Conservation (phyloP, 495 filamentous ascomycete genomes). For the Lepraria neglecta region DNA sequence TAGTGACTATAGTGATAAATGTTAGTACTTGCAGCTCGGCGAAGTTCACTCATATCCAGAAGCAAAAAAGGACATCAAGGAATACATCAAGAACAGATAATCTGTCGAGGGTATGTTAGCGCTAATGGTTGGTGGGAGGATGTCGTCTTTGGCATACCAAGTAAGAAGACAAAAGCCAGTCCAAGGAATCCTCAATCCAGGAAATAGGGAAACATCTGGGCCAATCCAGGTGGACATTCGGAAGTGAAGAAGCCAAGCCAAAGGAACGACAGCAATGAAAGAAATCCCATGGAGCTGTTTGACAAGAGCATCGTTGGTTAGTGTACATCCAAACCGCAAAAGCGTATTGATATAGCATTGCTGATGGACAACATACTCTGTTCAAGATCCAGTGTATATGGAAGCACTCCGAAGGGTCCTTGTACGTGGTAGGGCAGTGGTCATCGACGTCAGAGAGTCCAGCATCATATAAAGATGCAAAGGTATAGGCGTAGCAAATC, state of each 20-base stretch:
- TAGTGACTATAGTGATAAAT: conserved; percentile 5
- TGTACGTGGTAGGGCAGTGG: not conserved
- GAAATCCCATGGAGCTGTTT: not conserved
- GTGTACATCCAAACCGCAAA: too few relatives aligned
- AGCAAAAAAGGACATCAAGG: conserved; percentile 1
- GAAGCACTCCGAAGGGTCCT: not conserved
- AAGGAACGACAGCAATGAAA: not conserved
- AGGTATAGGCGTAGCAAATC: not conserved
- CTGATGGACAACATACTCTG: conserved; percentile 9
- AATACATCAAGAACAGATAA: not conserved
- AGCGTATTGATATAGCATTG: not conserved
- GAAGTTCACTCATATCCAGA: not conserved
- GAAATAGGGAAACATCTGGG: not conserved
- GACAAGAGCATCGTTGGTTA: not conserved
- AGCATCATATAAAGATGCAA: not conserved
- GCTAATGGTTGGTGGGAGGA: not conserved
- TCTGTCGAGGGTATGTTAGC: not conserved
- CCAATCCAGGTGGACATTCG: not conserved
- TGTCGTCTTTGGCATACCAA: conserved; percentile 8
- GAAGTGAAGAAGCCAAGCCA: not conserved
- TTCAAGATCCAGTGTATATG: not conserved
- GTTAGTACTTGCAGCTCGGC: conserved; percentile 8
- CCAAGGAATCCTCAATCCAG: not conserved
- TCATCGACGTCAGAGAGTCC: not conserved
- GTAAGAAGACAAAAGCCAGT: not conserved